phyloP scores from a whole-genome alignment of 2,329 filamentous ascomycete species.

The Fusarium sp. region DNA sequence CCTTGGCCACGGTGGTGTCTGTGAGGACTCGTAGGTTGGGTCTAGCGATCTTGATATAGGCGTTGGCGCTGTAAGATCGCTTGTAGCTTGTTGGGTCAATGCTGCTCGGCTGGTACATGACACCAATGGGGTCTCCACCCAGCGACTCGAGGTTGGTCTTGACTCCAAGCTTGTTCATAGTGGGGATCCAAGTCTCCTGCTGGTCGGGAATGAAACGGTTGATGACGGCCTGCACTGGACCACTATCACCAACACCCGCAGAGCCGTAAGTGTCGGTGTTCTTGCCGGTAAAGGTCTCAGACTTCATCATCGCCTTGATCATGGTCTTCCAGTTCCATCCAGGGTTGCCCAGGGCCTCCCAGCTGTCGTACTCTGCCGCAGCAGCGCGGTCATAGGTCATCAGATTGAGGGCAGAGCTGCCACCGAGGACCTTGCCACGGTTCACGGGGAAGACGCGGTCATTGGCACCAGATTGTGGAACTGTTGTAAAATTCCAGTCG shows the following conservation, averaged over 20 bases:
- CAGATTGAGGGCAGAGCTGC: slow-evolving; percentile 50
- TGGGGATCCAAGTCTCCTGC: slow-evolving; percentile 57
- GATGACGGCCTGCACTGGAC: slow-evolving; percentile 42
- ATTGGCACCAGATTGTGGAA: slow-evolving; percentile 54
- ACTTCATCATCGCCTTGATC: slow-evolving; percentile 46
- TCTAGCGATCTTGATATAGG: slow-evolving; percentile 56
- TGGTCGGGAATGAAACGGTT: slow-evolving; percentile 58
- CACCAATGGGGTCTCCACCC: slow-evolving; percentile 59
- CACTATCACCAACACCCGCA: slow-evolving; percentile 17
- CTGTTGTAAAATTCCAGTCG: slow-evolving; percentile 60
- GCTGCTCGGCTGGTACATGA: slow-evolving; percentile 61
- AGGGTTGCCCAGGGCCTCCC: slow-evolving; percentile 51
- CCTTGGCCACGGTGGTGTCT: slow-evolving; percentile 35
- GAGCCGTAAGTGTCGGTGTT: slow-evolving; percentile 29
- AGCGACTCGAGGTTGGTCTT: slow-evolving; percentile 55
- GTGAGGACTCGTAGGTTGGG: slow-evolving; percentile 51
- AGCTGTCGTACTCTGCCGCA: slow-evolving; percentile 52
- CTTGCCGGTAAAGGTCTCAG: slow-evolving; percentile 34
- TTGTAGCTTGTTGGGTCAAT: slow-evolving; percentile 58
- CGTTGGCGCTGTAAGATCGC: slow-evolving; percentile 60
- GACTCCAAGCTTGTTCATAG: slow-evolving; percentile 56
- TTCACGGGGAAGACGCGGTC: slow-evolving; percentile 55
- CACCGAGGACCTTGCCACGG: slow-evolving; percentile 62
- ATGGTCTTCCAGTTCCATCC: slow-evolving; percentile 55
- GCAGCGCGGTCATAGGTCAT: slow-evolving; percentile 52